Evolutionary conservation across 257 asterid species (phyloP).

Genomic region (Solanum tarapatanum): DNA sequence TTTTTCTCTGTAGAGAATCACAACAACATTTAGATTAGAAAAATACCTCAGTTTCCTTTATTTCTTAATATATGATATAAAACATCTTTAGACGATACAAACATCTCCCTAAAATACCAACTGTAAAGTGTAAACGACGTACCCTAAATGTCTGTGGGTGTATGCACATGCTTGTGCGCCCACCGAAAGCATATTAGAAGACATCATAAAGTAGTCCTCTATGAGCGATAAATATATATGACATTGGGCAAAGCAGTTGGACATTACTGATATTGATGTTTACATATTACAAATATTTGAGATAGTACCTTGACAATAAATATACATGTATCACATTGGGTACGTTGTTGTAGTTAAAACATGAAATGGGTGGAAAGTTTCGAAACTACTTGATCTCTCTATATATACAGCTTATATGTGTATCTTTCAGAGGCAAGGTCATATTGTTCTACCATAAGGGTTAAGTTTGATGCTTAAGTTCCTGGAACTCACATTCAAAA

Average conservation of each 20-base stretch:
- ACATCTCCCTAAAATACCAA: not conserved
- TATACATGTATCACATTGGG: not conserved
- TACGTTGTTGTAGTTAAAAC: not conserved
- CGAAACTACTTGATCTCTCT: not conserved
- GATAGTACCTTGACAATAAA: not conserved
- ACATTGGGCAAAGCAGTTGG: not conserved
- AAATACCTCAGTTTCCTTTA: not conserved
- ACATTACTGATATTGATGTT: not conserved
- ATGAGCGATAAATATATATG: not conserved
- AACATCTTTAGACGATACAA: not conserved
- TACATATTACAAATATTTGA: not conserved
- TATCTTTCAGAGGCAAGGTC: not conserved
- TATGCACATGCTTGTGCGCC: not conserved
- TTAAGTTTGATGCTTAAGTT: not conserved
- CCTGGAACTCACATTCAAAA: not conserved
- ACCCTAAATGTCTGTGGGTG: not conserved
- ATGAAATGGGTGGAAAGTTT: not conserved
- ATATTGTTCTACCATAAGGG: not conserved
- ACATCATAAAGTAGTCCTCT: not conserved
- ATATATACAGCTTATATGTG: not conserved
- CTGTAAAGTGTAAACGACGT: not conserved
- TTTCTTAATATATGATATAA: not conserved
- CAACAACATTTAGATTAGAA: constrained; percentile 12
- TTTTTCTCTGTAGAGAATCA: constrained; percentile 66
- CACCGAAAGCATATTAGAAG: not conserved